Evolutionary conservation across 2,329 filamentous ascomycete genomes (phyloP).

Genomic region (Aureobasidium pullulans): DNA sequence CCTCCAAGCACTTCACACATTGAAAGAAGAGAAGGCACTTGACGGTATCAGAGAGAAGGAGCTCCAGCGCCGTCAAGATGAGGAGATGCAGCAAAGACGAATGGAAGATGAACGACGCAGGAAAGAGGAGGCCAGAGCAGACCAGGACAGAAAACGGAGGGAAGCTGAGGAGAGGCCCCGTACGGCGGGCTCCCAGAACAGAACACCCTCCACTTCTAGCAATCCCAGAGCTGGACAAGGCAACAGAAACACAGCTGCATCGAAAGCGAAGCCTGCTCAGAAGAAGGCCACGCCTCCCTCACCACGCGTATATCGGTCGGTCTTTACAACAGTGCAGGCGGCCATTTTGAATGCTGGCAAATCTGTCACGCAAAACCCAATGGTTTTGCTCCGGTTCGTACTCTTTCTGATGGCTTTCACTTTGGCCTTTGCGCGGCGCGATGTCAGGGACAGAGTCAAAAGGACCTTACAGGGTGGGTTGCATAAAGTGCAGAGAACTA

Average conservation of each 20-base stretch:
- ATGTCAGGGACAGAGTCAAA: constrained; percentile 66
- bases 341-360: constrained; percentile 44
- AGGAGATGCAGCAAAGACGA: constrained; percentile 39
- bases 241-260: constrained; percentile 7
- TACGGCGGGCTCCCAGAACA: neutral
- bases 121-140: constrained; percentile 29
- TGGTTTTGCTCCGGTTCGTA: constrained; percentile 54
- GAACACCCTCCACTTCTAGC: neutral
- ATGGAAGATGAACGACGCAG: constrained; percentile 30
- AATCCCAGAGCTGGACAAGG: constrained; percentile 1
- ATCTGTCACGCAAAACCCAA: constrained; percentile 47
- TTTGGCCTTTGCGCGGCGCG: constrained; percentile 65
- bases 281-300: constrained; percentile 22
- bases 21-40: constrained; percentile 76
- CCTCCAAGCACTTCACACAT: constrained; percentile 71
- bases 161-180: constrained; percentile 25
- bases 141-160: constrained; percentile 34
- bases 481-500: constrained; percentile 74
- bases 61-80: constrained; percentile 53
- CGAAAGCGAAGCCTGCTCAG: constrained; percentile 27
- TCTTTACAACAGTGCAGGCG: constrained; percentile 42
- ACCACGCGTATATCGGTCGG: constrained; percentile 31
- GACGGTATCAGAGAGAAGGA: constrained; percentile 58
- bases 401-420: constrained; percentile 75
- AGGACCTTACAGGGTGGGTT: constrained; percentile 62